These are phyloP conservation scores for Favolaschia claudopus DNA, from an alignment of 768 basidiomycete genomes.

Conservation along the genomic window DNA sequence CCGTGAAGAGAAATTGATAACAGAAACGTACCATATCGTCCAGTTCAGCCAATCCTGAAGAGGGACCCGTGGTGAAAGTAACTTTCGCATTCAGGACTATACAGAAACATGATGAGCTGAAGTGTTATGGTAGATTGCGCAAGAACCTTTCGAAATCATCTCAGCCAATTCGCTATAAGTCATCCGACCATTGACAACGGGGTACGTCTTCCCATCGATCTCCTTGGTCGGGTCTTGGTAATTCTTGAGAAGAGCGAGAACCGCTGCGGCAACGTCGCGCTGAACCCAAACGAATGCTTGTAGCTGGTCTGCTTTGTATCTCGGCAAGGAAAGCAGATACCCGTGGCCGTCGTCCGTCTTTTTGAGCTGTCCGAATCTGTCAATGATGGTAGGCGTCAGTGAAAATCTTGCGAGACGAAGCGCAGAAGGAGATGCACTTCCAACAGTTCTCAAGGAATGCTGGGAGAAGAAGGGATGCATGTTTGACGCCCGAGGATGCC, in stretches of 20 bases:
- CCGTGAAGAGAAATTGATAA: not conserved
- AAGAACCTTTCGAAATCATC: not conserved
- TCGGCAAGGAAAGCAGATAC: not conserved
- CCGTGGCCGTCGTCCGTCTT: too few species aligned
- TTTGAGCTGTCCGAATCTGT: too few species aligned
- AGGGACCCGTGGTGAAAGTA: not conserved
- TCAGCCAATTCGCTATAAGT: conserved; percentile 1
- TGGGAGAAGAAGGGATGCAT: not conserved
- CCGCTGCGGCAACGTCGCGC: not conserved
- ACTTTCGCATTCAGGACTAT: conserved; percentile 14
- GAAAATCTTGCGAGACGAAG: too few species aligned
- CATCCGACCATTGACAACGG: not conserved
- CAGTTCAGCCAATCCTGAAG: not conserved
- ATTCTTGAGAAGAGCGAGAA: not conserved
- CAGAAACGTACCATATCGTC: conserved; percentile 21
- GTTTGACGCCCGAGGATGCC: not conserved
- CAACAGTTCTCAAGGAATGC: not conserved
- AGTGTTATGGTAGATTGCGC: not conserved
- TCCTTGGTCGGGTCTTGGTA: not conserved
- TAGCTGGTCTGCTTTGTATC: not conserved
- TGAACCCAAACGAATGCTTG: not conserved
- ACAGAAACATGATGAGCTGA: too few species aligned
- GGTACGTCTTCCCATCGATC: not conserved
- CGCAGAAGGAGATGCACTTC: not conserved
- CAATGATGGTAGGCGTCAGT: not conserved